Evolutionary conservation across 140 eudicot genomes (phyloP), one percentile per base, ranked within the genome.

Genomic region (Eryngium alpinum): DNA sequence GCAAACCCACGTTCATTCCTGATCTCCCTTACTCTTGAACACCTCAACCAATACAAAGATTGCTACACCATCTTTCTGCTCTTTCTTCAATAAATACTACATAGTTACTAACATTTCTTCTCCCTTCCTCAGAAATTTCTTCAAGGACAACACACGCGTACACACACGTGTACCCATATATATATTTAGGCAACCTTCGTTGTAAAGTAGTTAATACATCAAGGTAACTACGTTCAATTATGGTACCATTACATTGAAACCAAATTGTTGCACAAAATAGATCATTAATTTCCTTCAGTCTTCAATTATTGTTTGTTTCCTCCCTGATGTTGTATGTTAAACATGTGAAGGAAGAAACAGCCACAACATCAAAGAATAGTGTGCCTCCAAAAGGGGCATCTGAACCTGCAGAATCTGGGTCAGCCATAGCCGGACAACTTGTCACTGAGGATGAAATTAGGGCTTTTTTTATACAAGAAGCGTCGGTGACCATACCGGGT

Each of bases 381-480:
- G 84, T 31, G 11, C 83, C 89, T n/a, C 16, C 91, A 27, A 92
- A 82, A 80, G 89, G 86, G 69, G 80, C 84, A 76, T 81, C 91
- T 16, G 29, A 80, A 60, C 44, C 95, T n/a, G 77, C 89, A 32
- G 88, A 88, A 86, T 59, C 88, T 34, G 88, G 85, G 53, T 81
- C 82, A 24, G 24, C 88, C 21, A 66, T 89, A 16, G 43, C 96
- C 32, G 80, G 89, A 60, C 96, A 94, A 57, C 97, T 94, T 52
- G 99, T 95, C 28, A 81, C 96, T 10, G 97, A 92, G 87, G 99
- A 95, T 57, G 99, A 95, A 83, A 95, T 95, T 13, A 86, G 91
- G 84, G 92, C 91, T 10, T 97, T 95, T 65, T 66, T 95, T 51
- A 16, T 84, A 85, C 97, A 88, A 79, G 89, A 84, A 56, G 87